A percentile compares a stretch with the other conserved stretches of the same genome.
These are phyloP conservation scores for Penicillium parvum DNA, from an alignment of 495 filamentous ascomycete species.

Conservation along the genomic window DNA sequence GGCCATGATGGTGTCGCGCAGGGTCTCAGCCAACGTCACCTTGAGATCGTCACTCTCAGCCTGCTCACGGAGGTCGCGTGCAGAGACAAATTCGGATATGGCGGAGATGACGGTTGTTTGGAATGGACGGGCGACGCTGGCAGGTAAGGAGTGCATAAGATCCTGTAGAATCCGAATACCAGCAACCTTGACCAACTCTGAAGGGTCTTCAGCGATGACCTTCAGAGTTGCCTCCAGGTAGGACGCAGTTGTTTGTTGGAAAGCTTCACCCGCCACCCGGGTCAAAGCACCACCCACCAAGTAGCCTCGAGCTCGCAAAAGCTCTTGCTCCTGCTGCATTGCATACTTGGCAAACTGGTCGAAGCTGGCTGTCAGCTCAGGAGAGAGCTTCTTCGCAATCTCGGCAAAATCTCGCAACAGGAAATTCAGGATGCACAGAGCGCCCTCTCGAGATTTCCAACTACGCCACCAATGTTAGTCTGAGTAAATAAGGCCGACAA, in stretches of 20 bases:
- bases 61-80: constrained; percentile 75
- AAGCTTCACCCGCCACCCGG: constrained; percentile 50
- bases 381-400: constrained; percentile 58
- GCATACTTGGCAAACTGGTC: constrained; percentile 74
- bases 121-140: constrained; percentile 50
- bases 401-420: constrained; percentile 78
- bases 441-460: constrained; percentile 70
- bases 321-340: constrained; percentile 59
- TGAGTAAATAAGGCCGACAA: not conserved
- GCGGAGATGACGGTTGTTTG: constrained; percentile 71
- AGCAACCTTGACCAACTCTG: constrained; percentile 86
- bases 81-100: constrained; percentile 70
- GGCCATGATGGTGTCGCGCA: constrained; percentile 76
- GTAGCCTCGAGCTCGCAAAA: constrained; percentile 81
- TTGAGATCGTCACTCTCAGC: constrained; percentile 86
- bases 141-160: constrained; percentile 59
- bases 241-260: constrained; percentile 49
- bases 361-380: constrained; percentile 64
- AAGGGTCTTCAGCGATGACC: constrained; percentile 65
- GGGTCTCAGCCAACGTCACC: constrained; percentile 82
- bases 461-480: constrained; percentile 15
- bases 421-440: constrained; percentile 75
- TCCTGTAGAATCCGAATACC: constrained; percentile 86
- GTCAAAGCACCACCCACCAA: constrained; percentile 72
- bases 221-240: constrained; percentile 75